Conservation (phyloP, 2,329 filamentous ascomycete genomes). For the Ophiocordyceps australis region DNA sequence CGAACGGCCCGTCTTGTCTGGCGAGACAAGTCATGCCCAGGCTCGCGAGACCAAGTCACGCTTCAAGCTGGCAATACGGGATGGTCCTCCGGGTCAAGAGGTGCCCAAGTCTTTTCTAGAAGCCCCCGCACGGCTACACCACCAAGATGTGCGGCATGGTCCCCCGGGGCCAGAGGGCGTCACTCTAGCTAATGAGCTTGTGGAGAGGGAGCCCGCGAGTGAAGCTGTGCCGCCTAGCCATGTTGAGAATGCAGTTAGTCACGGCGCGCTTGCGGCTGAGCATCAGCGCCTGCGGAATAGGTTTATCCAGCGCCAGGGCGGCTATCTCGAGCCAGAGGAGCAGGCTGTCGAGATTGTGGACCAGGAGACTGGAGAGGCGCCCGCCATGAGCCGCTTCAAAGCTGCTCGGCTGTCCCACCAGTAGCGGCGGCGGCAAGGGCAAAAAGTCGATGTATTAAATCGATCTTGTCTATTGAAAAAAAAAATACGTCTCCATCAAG, state of each 20-base stretch:
- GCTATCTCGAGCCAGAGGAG: slow-evolving; percentile 59
- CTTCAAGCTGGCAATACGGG: slow-evolving; percentile 26
- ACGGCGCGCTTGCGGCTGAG: slow-evolving; percentile 63
- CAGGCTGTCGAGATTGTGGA: slow-evolving; percentile 48
- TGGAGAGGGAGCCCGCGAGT: slow-evolving; percentile 29
- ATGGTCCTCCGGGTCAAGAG: slow-evolving; percentile 3
- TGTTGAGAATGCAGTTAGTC: slow-evolving; percentile 49
- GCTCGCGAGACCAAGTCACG: slow-evolving; percentile 21
- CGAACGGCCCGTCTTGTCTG: slow-evolving; percentile 20
- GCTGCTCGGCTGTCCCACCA: slow-evolving; percentile 44
- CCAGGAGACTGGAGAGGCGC: slow-evolving; percentile 43
- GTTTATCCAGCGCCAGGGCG: slow-evolving; percentile 68
- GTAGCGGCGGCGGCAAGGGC: slow-evolving; percentile 11
- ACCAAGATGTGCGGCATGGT: slow-evolving; percentile 16
- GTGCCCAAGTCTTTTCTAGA: slow-evolving; percentile 24
- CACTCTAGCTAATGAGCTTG: slow-evolving; percentile 39
- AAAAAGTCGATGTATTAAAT: slow-evolving; percentile 9
- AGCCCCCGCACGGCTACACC: slow-evolving; percentile 19
- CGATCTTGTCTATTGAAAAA: too few species aligned
- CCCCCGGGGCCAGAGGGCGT: slow-evolving; percentile 30
- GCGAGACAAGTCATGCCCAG: too few species aligned
- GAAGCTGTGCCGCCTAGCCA: slow-evolving; percentile 33
- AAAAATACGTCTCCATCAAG: too few species aligned
- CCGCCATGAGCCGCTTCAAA: slow-evolving; percentile 55
- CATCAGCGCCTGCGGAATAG: slow-evolving; percentile 71